Conservation (phyloP, 2,329 filamentous ascomycete genomes). For the Penicillium sp. region DNA sequence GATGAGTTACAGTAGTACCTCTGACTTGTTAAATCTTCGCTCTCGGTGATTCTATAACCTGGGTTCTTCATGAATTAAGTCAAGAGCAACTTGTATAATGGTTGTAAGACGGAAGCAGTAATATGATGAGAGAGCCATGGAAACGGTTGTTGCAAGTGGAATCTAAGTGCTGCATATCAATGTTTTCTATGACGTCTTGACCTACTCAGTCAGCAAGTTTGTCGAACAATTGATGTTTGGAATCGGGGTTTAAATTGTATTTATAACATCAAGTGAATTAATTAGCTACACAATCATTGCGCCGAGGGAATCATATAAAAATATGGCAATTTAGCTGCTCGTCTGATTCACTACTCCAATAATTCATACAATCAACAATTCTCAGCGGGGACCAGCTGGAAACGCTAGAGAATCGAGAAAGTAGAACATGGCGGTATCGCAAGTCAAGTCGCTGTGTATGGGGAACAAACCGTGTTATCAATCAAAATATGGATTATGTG, state of each 20-base stretch:
- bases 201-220: no score
- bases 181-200: background rate
- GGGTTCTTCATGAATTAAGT: no score
- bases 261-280: background rate
- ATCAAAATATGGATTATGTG: background rate
- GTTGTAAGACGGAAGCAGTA: no score
- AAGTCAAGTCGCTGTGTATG: background rate
- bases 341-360: conserved; percentile 18
- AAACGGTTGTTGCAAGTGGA: background rate
- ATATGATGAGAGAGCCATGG: no score
- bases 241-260: no score
- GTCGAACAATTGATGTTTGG: no score
- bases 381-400: conserved; percentile 3
- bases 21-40: no score
- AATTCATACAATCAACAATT: conserved; percentile 14
- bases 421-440: conserved; percentile 15
- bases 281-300: background rate
- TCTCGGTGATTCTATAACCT: no score
- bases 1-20: no score
- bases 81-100: no score
- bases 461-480: background rate
- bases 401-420: conserved; percentile 17
- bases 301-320: background rate
- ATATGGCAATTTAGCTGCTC: conserved; percentile 13
- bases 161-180: background rate